Evolutionary conservation across 495 filamentous ascomycete species (phyloP).

Genomic region (Chaetomidium leptoderma): DNA sequence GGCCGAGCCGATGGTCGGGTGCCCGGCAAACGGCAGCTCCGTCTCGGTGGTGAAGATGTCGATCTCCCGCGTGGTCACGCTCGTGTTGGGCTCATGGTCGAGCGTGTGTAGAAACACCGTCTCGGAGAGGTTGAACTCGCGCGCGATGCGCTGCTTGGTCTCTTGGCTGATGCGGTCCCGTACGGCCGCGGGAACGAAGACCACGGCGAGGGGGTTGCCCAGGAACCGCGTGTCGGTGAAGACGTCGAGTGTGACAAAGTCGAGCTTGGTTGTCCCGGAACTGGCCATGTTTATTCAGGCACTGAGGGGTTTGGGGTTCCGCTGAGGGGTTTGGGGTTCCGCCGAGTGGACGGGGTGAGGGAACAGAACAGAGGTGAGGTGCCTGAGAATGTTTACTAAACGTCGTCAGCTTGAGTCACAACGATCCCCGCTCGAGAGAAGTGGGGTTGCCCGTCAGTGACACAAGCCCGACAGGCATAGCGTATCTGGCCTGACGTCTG

Average conservation of each 20-base stretch:
- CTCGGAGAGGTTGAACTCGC: constrained; percentile 83
- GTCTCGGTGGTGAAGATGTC: constrained; percentile 64
- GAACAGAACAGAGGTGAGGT: background rate
- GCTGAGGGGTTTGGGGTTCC: background rate
- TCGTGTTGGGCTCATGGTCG: constrained; percentile 11
- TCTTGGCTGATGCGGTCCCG: constrained; percentile 40
- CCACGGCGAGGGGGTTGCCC: constrained; percentile 67
- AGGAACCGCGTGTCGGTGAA: constrained; percentile 54
- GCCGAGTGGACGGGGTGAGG: too few relatives aligned
- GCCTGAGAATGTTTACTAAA: background rate
- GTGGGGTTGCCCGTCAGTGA: background rate
- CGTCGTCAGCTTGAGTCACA: background rate
- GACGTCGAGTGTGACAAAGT: constrained; percentile 62
- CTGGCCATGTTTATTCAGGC: too few relatives aligned
- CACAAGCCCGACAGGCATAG: too few relatives aligned
- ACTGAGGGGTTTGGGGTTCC: background rate
- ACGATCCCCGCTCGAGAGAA: background rate
- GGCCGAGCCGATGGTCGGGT: constrained; percentile 70
- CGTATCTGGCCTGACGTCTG: too few relatives aligned
- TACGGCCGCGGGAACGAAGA: constrained; percentile 45
- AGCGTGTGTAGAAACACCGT: constrained; percentile 69
- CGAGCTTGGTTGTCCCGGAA: constrained; percentile 28
- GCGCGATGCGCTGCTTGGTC: constrained; percentile 61
- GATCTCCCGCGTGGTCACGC: constrained; percentile 40
- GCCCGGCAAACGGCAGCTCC: constrained; percentile 73